Percentiles rank a stretch among this genome's conserved stretches.
Conservation (phyloP, 2,329 filamentous ascomycete species). For the Madurella fahalii region DNA sequence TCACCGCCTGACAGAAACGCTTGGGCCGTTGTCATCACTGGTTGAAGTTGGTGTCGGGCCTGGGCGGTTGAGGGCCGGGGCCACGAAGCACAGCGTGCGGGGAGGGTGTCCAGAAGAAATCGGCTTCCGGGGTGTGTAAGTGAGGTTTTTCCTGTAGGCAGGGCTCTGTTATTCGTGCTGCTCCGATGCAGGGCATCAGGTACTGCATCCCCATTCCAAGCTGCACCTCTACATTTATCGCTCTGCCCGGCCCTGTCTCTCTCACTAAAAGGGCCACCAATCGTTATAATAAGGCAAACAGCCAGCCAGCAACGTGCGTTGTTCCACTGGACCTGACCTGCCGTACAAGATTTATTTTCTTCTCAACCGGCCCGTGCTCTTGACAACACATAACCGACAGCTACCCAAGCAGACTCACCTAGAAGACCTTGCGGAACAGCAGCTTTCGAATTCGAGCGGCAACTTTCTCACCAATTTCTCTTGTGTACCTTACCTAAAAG, state of each 20-base stretch:
- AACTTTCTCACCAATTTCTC: background rate
- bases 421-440: no score
- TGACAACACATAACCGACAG: background rate
- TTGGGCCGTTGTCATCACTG: conserved; percentile 1
- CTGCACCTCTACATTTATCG: background rate
- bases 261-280: background rate
- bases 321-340: background rate
- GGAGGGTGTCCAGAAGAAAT: conserved; percentile 1
- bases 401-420: no score
- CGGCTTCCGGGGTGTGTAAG: conserved; percentile 11
- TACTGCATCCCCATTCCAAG: background rate
- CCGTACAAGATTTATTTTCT: background rate
- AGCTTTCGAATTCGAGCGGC: background rate
- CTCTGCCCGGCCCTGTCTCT: no score
- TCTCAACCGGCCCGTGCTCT: background rate
- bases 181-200: background rate
- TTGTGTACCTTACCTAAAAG: no score
- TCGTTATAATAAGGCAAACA: conserved; percentile 1
- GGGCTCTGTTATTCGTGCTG: conserved; percentile 7
- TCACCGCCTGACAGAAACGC: conserved; percentile 13
- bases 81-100: conserved; percentile 3
- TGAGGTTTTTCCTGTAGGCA: conserved; percentile 20
- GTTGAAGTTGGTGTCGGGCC: conserved; percentile 10
- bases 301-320: conserved; percentile 1
- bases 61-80: background rate